Percentiles rank a stretch among this genome's conserved stretches.
Evolutionary conservation across 805 yeast species (phyloP).

Genomic region (Yarrowia deformans): DNA sequence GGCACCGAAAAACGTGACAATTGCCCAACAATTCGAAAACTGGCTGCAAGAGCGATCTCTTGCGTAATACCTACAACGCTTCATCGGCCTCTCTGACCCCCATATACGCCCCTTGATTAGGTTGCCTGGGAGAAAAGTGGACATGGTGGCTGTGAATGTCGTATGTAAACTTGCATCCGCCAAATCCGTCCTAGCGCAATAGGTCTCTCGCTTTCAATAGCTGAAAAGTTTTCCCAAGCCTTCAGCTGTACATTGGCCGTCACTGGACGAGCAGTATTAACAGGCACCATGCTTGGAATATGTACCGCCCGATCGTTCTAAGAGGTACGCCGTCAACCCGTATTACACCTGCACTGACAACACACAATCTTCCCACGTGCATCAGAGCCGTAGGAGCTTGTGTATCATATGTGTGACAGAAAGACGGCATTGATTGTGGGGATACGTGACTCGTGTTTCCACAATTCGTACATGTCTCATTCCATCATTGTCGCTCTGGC

Average conservation of each 20-base stretch:
- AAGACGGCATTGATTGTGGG: slow-evolving; percentile 14
- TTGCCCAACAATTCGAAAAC: background rate
- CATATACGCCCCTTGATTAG: background rate
- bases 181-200: slow-evolving; percentile 14
- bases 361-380: slow-evolving; percentile 20
- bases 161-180: slow-evolving; percentile 4
- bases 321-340: background rate
- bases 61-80: background rate
- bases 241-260: background rate
- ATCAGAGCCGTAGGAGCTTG: slow-evolving; percentile 12
- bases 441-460: slow-evolving; percentile 18
- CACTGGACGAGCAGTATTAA: background rate
- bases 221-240: slow-evolving; percentile 3
- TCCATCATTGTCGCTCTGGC: background rate
- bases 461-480: too few species aligned
- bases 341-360: background rate
- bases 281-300: background rate
- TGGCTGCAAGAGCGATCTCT: background rate
- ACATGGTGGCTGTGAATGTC: background rate
- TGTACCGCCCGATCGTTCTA: background rate
- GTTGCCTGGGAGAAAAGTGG: slow-evolving; percentile 4
- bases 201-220: background rate
- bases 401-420: background rate
- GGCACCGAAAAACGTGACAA: background rate
- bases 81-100: background rate